Conservation (phyloP, 495 filamentous ascomycete genomes). For the Penicillium angulare region DNA sequence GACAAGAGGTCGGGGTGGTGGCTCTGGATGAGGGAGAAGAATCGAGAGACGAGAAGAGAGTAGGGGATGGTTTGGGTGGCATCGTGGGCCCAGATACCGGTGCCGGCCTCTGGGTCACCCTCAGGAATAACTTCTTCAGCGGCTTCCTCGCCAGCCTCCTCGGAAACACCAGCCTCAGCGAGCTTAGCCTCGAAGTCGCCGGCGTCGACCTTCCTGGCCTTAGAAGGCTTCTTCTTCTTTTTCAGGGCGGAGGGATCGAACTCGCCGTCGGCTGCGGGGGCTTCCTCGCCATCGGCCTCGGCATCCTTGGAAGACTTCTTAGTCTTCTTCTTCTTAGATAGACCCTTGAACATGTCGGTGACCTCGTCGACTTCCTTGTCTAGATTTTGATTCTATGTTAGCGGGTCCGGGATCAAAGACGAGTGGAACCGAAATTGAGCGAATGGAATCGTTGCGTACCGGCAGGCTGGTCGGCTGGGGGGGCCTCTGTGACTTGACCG, state of each 20-base stretch:
- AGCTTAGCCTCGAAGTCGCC: constrained; percentile 81
- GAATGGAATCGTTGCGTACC: constrained; percentile 15
- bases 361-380: constrained; percentile 71
- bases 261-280: constrained; percentile 60
- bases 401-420: constrained; percentile 2
- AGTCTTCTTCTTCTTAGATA: constrained; percentile 84
- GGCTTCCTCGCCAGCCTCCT: constrained; percentile 50
- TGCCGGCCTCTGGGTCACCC: constrained; percentile 86
- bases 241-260: constrained; percentile 78
- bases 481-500: constrained; percentile 73
- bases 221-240: constrained; percentile 93
- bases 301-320: constrained; percentile 61
- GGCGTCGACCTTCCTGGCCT: constrained; percentile 66
- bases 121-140: constrained; percentile 45
- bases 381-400: constrained; percentile 18
- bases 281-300: constrained; percentile 56
- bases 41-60: constrained; percentile 77
- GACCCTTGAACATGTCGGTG: constrained; percentile 72
- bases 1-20: constrained; percentile 93
- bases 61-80: constrained; percentile 75
- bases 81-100: constrained; percentile 90
- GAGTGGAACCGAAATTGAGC: constrained; percentile 1
- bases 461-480: constrained; percentile 60
- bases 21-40: constrained; percentile 87
- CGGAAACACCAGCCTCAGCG: constrained; percentile 67